phyloP scores from a whole-genome alignment of 2,329 filamentous ascomycete genomes.

The Juglanconis sp. region DNA sequence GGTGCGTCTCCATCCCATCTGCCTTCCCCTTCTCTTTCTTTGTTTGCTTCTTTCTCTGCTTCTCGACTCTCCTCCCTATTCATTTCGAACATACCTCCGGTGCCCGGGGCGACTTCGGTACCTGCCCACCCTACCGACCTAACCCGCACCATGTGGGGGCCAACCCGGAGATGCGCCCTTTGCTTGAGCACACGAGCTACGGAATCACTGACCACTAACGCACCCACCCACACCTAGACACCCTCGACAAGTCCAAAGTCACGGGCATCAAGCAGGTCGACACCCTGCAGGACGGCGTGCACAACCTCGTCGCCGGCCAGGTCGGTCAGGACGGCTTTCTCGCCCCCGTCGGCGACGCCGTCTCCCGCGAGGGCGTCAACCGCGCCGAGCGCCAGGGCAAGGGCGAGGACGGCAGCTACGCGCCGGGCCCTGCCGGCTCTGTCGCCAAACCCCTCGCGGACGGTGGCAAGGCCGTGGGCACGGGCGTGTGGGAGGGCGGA shows the following conservation, averaged over 20 bases:
- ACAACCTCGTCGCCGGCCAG: conserved; percentile 60
- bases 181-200: no score
- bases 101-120: no score
- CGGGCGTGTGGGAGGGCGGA: conserved; percentile 28
- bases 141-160: no score
- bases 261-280: conserved; percentile 19
- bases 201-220: background rate
- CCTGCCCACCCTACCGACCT: no score
- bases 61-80: no score
- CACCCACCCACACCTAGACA: conserved; percentile 1
- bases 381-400: conserved; percentile 62
- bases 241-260: conserved; percentile 51
- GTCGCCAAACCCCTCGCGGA: conserved; percentile 28
- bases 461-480: conserved; percentile 25
- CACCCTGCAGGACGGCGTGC: conserved; percentile 54
- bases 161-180: no score
- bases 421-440: conserved; percentile 24
- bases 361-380: conserved; percentile 64
- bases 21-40: background rate
- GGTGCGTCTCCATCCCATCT: conserved; percentile 42
- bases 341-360: conserved; percentile 60
- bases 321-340: conserved; percentile 66
- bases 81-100: no score
- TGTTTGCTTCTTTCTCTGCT: background rate
- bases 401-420: conserved; percentile 55